Evolutionary conservation across 225 moss, liverwort and hornwort species (phyloP), one percentile per base, ranked within the genome.

Genomic region (Climacium dendroides): DNA sequence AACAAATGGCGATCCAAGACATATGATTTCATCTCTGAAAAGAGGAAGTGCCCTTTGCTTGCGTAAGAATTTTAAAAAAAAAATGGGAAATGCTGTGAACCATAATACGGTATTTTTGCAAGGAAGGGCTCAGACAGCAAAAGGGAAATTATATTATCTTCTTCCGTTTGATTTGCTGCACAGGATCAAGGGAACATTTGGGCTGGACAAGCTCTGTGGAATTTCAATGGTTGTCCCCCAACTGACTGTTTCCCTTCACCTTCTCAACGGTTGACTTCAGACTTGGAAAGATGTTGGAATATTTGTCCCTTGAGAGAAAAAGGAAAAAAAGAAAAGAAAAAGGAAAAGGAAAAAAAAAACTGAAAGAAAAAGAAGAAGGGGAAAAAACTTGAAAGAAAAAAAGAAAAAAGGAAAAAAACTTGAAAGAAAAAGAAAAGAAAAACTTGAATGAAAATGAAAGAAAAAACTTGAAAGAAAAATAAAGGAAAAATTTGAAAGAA

Each of bases 351-450:
- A n/a, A n/a, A n/a, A 32, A 1, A 5, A 19, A 50, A 74, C 34
- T 1, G 0, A 13, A 47, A 25, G 25, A 11, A 12, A n/a, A 39
- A 0, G 3, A 71, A 71, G 3, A n/a, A n/a, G n/a, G n/a, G n/a
- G n/a, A n/a, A n/a, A n/a, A n/a, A n/a, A n/a, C n/a, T n/a, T n/a
- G n/a, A n/a, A n/a, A n/a, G n/a, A n/a, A n/a, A n/a, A n/a, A n/a
- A n/a, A n/a, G n/a, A n/a, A n/a, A n/a, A n/a, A n/a, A n/a, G n/a
- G n/a, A n/a, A n/a, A n/a, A n/a, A n/a, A n/a, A n/a, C n/a, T n/a
- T n/a, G n/a, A n/a, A n/a, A n/a, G n/a, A n/a, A n/a, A n/a, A n/a
- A n/a, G n/a, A n/a, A n/a, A n/a, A n/a, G n/a, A n/a, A n/a, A n/a
- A n/a, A n/a, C n/a, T n/a, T n/a, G n/a, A n/a, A n/a, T n/a, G n/a